A percentile compares a stretch with the other conserved stretches of the same genome.
phyloP scores from a whole-genome alignment of 2,329 filamentous ascomycete species.

The Apiospora koreana region DNA sequence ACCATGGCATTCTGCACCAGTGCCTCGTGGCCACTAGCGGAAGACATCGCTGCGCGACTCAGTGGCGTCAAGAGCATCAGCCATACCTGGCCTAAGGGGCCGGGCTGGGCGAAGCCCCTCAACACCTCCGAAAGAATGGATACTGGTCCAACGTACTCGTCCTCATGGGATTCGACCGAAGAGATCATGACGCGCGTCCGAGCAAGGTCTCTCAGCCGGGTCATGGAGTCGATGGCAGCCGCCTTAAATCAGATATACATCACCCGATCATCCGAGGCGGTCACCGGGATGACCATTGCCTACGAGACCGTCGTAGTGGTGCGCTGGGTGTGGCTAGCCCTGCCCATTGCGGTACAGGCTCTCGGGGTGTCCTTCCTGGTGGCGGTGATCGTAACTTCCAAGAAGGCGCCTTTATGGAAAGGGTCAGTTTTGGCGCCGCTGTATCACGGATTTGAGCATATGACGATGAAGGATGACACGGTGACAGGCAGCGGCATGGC shows the following conservation, averaged over 20 bases:
- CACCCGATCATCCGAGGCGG: not conserved
- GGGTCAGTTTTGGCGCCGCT: conserved; percentile 8
- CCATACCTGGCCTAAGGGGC: not conserved
- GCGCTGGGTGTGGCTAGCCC: conserved; percentile 9
- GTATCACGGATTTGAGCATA: conserved; percentile 12
- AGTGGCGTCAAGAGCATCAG: not conserved
- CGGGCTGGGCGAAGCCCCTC: too few species aligned
- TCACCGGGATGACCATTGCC: not conserved
- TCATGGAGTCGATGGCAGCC: not conserved
- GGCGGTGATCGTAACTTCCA: not conserved
- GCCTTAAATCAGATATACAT: conserved; percentile 5
- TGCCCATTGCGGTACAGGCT: conserved; percentile 1
- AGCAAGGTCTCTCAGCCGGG: not conserved
- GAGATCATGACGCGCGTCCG: not conserved
- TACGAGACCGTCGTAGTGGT: conserved; percentile 11
- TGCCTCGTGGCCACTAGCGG: not conserved
- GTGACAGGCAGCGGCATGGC: not conserved
- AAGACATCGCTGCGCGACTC: not conserved
- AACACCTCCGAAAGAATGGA: too few species aligned
- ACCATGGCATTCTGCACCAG: not conserved
- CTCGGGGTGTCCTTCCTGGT: not conserved
- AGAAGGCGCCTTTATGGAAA: not conserved
- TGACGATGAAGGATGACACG: not conserved
- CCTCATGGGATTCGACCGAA: not conserved
- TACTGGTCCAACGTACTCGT: not conserved